Evolutionary conservation across 768 basidiomycete species (phyloP), one percentile per base, ranked within the genome.

Genomic region (Termitomyces sp.): DNA sequence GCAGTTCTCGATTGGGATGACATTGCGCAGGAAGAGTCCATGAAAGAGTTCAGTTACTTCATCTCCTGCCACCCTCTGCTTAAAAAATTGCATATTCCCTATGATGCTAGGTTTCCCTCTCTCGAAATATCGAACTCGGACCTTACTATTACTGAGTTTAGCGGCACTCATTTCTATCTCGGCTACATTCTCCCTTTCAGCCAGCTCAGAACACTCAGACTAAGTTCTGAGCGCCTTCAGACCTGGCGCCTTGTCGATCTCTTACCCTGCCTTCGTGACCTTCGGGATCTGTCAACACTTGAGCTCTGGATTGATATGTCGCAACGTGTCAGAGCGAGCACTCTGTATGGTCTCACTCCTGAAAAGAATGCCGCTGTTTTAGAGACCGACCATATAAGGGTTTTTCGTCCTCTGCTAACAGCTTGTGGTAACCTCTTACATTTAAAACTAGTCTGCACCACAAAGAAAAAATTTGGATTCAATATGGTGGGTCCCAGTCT

Each of bases 261-360:
- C 28, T 40, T 66, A 14, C 63, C 61, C 7, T 57, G 60, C 20
- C 63, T 67, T 30, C 51, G 49, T 10, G 33, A 38, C n/a, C 63
- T 66, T n/a, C 55, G 9, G 7, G 55, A 36, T 30, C 58, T 67
- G n/a, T 53, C 57, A 16, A 61, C 52, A 9, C 56, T 67, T 14
- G 61, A 58, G 40, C 44, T 67, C 28, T 66, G 65, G 65, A 63
- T 67, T 28, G 66, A 67, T 50, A 51, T 67, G 61, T 66, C 66
- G 28, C 49, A 58, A 28, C 63, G 60, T 38, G 46, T 61, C 35
- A 56, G 51, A 36, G 50, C 52, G 30, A 30, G 38, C 33, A 43
- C 56, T 18, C 20, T 61, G 20, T 18, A 13, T 46, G 48, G 55
- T 35, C 54, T 59, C 14, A 56, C 55, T 54, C 36, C 56, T 12